A percentile compares a stretch with the other conserved stretches of the same genome.
These are phyloP conservation scores for Fusarium begoniae DNA, from an alignment of 2,329 filamentous ascomycete genomes.

Conservation along the genomic window DNA sequence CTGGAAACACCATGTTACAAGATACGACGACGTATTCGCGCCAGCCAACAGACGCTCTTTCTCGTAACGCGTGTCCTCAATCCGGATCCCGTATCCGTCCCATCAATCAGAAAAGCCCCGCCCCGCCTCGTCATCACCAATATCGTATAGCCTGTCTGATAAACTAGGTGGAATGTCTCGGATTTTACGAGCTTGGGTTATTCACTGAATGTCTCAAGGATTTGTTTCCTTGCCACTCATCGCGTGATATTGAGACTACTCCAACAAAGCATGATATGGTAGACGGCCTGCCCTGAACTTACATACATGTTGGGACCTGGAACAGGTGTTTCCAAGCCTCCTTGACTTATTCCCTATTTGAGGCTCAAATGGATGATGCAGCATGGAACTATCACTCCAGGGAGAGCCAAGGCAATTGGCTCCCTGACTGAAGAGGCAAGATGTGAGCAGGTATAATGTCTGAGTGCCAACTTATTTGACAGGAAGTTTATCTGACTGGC, in stretches of 20 bases:
- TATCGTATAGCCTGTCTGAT: neutral
- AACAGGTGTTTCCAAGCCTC: neutral
- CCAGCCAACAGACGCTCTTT: neutral
- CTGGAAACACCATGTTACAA: neutral
- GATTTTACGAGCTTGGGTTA: neutral
- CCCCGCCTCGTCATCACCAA: neutral
- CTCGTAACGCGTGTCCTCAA: neutral
- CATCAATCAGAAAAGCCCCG: neutral
- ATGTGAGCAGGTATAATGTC: neutral
- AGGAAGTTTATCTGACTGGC: neutral
- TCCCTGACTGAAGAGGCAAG: neutral
- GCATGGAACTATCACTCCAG: neutral
- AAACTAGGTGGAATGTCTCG: constrained; percentile 12
- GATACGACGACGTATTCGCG: neutral
- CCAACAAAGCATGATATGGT: neutral
- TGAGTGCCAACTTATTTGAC: neutral
- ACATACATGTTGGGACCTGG: neutral
- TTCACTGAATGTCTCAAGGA: neutral
- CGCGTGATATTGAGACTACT: neutral
- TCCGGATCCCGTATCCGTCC: neutral
- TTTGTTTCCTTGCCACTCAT: neutral
- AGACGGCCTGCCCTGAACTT: neutral
- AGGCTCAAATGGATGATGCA: neutral
- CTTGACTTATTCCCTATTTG: neutral
- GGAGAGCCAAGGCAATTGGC: neutral